These are phyloP conservation scores for Huntiella decipiens DNA, from an alignment of 2,329 filamentous ascomycete genomes.

Conservation along the genomic window DNA sequence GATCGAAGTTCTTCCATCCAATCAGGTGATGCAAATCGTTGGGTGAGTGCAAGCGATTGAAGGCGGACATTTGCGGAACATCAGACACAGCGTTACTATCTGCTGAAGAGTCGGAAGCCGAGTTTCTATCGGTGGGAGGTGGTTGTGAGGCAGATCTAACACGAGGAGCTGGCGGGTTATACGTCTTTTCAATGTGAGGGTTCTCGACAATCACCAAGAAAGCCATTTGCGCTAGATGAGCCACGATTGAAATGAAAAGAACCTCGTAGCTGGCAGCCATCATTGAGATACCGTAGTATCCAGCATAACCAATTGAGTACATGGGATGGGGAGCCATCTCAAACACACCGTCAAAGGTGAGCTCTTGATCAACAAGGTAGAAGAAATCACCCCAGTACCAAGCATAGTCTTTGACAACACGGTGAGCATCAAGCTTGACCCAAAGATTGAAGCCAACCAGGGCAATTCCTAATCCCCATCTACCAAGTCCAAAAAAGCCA, in stretches of 20 bases:
- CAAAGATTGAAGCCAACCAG: slow-evolving; percentile 90
- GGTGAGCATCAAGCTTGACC: slow-evolving; percentile 95
- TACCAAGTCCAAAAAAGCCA: slow-evolving; percentile 44
- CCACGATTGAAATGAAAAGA: slow-evolving; percentile 86
- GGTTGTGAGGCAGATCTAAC: slow-evolving; percentile 25
- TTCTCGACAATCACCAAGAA: slow-evolving; percentile 88
- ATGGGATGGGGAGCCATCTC: slow-evolving; percentile 98
- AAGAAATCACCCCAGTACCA: slow-evolving; percentile 99
- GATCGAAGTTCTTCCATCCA: slow-evolving; percentile 65
- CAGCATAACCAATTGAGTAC: slow-evolving; percentile 96
- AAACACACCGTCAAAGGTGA: slow-evolving; percentile 97
- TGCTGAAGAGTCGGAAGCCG: background rate
- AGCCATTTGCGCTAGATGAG: slow-evolving; percentile 82
- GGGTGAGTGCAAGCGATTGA: too few species aligned
- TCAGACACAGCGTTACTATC: slow-evolving; percentile 31
- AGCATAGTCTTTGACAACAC: slow-evolving; percentile 95
- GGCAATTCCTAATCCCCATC: slow-evolving; percentile 61
- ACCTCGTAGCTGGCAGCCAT: slow-evolving; percentile 98
- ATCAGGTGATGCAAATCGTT: slow-evolving; percentile 58
- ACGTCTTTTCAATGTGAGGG: slow-evolving; percentile 94
- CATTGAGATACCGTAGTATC: slow-evolving; percentile 95
- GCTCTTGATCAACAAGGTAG: slow-evolving; percentile 90
- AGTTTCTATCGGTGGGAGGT: background rate
- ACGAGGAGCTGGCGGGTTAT: slow-evolving; percentile 73
- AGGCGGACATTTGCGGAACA: background rate